Percentiles rank a stretch among this genome's conserved stretches.
Conservation (phyloP, 2,329 filamentous ascomycete species). For the Ceratocystis smalleyi region DNA sequence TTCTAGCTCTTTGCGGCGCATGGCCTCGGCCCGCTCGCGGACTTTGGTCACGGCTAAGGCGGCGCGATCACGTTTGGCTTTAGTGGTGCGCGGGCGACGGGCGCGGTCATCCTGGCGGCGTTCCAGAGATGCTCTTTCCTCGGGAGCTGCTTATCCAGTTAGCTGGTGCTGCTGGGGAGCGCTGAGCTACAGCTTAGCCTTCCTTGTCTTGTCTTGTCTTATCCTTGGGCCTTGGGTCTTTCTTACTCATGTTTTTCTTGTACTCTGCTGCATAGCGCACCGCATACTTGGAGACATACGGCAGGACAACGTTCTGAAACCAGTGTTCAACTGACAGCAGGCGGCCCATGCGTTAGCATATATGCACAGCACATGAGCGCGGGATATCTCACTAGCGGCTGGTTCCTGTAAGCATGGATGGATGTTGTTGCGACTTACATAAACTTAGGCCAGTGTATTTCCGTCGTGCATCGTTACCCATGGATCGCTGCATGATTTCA, state of each 20-base stretch:
- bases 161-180: background rate
- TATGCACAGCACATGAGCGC: too few relatives aligned
- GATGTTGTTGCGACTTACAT: slow-evolving; percentile 23
- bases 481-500: slow-evolving; percentile 25
- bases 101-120: slow-evolving; percentile 16
- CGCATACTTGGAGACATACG: slow-evolving; percentile 17
- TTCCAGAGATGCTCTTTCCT: slow-evolving; percentile 15
- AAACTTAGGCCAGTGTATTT: slow-evolving; percentile 28
- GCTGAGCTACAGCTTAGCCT: background rate
- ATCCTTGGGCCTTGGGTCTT: background rate
- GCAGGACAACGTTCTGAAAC: slow-evolving; percentile 16
- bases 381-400: background rate
- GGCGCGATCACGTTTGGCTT: slow-evolving; percentile 16
- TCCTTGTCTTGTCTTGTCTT: too few relatives aligned
- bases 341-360: background rate
- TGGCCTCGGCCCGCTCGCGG: slow-evolving; percentile 10
- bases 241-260: slow-evolving; percentile 16
- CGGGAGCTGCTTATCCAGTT: slow-evolving; percentile 8
- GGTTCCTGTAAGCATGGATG: background rate
- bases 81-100: slow-evolving; percentile 16
- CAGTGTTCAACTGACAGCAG: slow-evolving; percentile 14
- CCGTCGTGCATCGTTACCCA: slow-evolving; percentile 26
- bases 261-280: slow-evolving; percentile 14
- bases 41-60: slow-evolving; percentile 14
- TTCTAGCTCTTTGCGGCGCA: slow-evolving; percentile 3